Evolutionary conservation across 2,329 filamentous ascomycete genomes (phyloP).

Genomic region (Pyricularia pennisetigena): DNA sequence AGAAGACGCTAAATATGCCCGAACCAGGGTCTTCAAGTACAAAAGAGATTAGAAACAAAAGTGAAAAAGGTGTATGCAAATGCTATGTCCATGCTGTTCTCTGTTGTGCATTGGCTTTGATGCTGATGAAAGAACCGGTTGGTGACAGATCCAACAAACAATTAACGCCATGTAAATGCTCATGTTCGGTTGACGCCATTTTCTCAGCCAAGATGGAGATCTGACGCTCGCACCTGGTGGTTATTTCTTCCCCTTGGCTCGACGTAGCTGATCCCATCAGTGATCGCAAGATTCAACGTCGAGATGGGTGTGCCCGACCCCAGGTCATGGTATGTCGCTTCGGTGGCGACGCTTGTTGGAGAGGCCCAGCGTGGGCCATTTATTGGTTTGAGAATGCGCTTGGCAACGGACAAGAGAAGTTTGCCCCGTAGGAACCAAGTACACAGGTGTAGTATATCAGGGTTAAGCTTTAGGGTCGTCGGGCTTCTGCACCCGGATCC

Average conservation of each 20-base stretch:
- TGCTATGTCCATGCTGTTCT: neutral
- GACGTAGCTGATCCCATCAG: neutral
- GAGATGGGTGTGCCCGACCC: neutral
- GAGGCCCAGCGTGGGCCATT: neutral
- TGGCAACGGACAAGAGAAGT: neutral
- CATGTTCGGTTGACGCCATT: neutral
- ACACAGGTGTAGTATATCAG: neutral
- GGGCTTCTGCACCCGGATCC: conserved; percentile 34
- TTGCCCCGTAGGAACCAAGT: neutral
- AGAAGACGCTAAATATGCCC: neutral
- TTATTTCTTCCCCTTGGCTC: neutral
- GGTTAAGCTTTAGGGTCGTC: neutral
- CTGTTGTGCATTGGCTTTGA: neutral
- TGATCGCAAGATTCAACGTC: neutral
- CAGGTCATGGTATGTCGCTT: neutral
- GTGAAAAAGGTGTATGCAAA: neutral
- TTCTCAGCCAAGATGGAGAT: neutral
- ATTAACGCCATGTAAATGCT: conserved; percentile 2
- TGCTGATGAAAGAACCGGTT: neutral
- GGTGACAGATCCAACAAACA: neutral
- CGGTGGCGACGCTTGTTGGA: neutral
- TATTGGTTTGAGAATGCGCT: neutral
- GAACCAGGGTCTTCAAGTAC: neutral
- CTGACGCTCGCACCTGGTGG: neutral
- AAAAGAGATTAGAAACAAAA: neutral